Percentiles rank a stretch among this genome's conserved stretches.
These are phyloP conservation scores for Boletellus sp. DNA, from an alignment of 1,284 basidiomycete species.

Conservation along the genomic window DNA sequence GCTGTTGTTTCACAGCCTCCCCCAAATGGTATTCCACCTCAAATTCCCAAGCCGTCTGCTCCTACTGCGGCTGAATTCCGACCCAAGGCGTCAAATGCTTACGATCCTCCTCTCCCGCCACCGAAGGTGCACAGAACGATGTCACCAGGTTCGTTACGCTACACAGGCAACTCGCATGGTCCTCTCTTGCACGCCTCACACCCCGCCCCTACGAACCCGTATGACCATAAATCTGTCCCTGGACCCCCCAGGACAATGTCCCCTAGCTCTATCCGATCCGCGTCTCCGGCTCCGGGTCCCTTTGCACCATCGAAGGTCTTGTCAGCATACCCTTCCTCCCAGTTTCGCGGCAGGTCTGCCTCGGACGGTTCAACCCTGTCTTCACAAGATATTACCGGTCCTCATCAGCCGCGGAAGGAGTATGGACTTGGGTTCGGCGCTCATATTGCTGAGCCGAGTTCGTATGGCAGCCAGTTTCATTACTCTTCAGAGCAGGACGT, in stretches of 20 bases:
- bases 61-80: constrained; percentile 43
- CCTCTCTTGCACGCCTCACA: constrained; percentile 9
- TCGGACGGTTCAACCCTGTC: constrained; percentile 52
- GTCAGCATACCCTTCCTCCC: constrained; percentile 18
- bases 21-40: constrained; percentile 15
- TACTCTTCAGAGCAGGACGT: constrained; percentile 38
- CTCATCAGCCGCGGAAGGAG: constrained; percentile 24
- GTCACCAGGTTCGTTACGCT: constrained; percentile 28
- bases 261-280: constrained; percentile 33
- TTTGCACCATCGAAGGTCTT: constrained; percentile 20
- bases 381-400: constrained; percentile 29
- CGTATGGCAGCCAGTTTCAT: constrained; percentile 14
- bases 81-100: constrained; percentile 68
- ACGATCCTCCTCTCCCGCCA: constrained; percentile 72
- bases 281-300: constrained; percentile 26
- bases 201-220: constrained; percentile 11
- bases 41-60: constrained; percentile 34
- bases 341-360: constrained; percentile 40
- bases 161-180: constrained; percentile 14
- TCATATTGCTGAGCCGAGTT: constrained; percentile 21
- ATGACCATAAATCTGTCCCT: constrained; percentile 18
- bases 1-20: constrained; percentile 11
- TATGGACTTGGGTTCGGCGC: constrained; percentile 26
- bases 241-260: constrained; percentile 33
- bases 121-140: constrained; percentile 38